These are phyloP conservation scores for Hyaloperonospora brassicae DNA, from an alignment of 352 stramenopile genomes.

Conservation along the genomic window DNA sequence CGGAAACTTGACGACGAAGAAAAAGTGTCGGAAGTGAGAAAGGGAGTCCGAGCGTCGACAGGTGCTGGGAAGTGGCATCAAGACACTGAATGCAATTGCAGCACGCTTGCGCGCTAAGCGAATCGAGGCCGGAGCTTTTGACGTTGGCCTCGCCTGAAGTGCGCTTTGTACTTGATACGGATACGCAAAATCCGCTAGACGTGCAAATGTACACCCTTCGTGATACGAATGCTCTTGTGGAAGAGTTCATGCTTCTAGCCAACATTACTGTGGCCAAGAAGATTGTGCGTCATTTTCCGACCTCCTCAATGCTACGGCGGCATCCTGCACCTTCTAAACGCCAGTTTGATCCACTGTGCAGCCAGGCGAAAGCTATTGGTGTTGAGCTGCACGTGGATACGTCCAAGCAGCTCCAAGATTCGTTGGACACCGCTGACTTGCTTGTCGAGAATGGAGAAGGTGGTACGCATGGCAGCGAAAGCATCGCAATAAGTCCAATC, in stretches of 20 bases:
- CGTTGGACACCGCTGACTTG: slow-evolving; percentile 69
- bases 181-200: slow-evolving; percentile 97
- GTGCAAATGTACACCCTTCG: slow-evolving; percentile 95
- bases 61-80: slow-evolving; percentile 75
- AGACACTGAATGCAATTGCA: slow-evolving; percentile 89
- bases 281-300: slow-evolving; percentile 90
- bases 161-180: slow-evolving; percentile 96
- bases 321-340: slow-evolving; percentile 91
- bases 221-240: slow-evolving; percentile 94
- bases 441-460: slow-evolving; percentile 19
- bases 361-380: slow-evolving; percentile 73
- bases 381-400: slow-evolving; percentile 72
- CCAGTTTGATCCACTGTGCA: slow-evolving; percentile 88
- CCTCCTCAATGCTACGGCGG: slow-evolving; percentile 91
- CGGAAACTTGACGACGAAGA: slow-evolving; percentile 27
- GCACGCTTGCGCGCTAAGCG: slow-evolving; percentile 87
- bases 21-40: slow-evolving; percentile 32
- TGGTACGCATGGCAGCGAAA: slow-evolving; percentile 16
- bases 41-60: slow-evolving; percentile 27
- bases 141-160: slow-evolving; percentile 95
- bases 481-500: slow-evolving; percentile 57
- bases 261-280: slow-evolving; percentile 98
- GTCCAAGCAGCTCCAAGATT: slow-evolving; percentile 74
- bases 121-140: slow-evolving; percentile 93
- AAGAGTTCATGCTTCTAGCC: slow-evolving; percentile 99